phyloP scores from a whole-genome alignment of 176 grass and related monocot genomes.

The Dactylis glomerata region DNA sequence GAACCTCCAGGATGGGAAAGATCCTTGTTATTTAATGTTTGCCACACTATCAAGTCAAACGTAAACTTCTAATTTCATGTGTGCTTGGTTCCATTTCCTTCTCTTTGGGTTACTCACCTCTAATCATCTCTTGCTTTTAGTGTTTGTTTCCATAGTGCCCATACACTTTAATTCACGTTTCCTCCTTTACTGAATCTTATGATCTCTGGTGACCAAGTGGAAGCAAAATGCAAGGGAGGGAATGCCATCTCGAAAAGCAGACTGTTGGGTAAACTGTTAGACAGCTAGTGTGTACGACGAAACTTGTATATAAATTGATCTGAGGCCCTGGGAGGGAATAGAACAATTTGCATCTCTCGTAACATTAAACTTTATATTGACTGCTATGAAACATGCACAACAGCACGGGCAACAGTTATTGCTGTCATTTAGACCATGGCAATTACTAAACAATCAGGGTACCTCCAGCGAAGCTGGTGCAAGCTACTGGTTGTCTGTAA shows the following conservation, averaged over 20 bases:
- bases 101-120: no score
- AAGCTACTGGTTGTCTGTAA: not conserved
- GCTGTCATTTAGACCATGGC: not conserved
- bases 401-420: not conserved
- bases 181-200: not conserved
- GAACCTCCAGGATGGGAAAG: not conserved
- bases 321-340: not conserved
- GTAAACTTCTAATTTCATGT: not conserved
- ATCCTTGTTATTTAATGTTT: not conserved
- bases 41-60: not conserved
- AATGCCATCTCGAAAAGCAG: not conserved
- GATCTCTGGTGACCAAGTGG: not conserved
- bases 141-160: no score
- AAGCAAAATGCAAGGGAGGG: no score
- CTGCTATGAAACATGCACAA: conserved; percentile 7
- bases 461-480: no score
- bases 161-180: no score
- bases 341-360: not conserved
- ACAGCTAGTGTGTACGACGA: not conserved
- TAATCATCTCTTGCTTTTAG: no score
- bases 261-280: not conserved
- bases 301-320: not conserved
- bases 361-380: not conserved
- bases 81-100: no score
- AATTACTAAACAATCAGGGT: not conserved